Evolutionary conservation across 208 protist species (phyloP).

Genomic region (Crithidia bombi): DNA sequence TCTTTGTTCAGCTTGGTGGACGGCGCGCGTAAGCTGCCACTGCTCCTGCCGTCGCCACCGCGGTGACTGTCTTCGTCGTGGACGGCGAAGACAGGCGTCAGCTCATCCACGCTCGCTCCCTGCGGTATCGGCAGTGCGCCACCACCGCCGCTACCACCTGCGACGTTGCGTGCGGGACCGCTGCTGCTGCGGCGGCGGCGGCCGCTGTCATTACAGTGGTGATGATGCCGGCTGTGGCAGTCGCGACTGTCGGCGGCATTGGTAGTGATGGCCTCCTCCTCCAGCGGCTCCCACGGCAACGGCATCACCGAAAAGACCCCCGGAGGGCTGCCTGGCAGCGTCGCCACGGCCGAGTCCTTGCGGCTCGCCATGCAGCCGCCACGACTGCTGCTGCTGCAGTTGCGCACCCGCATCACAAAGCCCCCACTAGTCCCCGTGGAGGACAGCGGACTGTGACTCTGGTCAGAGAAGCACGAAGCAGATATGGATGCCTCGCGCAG

Average conservation of each 20-base stretch:
- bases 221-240: background rate
- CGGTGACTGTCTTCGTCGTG: too few species aligned
- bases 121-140: too few species aligned
- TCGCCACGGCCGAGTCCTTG: background rate
- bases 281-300: background rate
- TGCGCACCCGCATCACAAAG: background rate
- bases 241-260: too few species aligned
- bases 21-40: too few species aligned
- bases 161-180: too few species aligned
- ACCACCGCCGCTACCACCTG: too few species aligned
- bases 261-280: too few species aligned
- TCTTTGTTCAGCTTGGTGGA: too few species aligned
- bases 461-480: background rate
- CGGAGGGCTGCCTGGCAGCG: background rate
- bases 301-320: background rate
- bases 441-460: constrained; percentile 10
- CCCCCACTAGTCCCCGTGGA: background rate
- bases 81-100: too few species aligned
- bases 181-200: background rate
- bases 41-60: too few species aligned
- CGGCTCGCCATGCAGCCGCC: background rate
- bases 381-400: background rate
- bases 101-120: too few species aligned
- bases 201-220: background rate
- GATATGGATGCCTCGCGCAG: background rate